Percentiles rank a stretch among this genome's conserved stretches.
Evolutionary conservation across 257 asterid species (phyloP).

Genomic region (Parsonsia alboflavescens): DNA sequence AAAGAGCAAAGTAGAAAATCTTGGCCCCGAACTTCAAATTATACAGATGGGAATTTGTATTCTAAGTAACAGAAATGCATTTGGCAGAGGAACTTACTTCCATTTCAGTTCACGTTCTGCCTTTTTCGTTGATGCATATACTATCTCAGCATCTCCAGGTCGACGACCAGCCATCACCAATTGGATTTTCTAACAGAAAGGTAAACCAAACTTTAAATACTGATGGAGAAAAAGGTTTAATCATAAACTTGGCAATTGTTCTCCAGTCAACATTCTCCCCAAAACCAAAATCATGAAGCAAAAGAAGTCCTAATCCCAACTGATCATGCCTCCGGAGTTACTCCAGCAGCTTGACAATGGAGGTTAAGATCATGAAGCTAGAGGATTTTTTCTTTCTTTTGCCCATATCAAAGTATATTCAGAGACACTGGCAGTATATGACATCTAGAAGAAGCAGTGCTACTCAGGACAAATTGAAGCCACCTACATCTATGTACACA

Average conservation of each 20-base stretch:
- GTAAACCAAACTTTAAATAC: background rate
- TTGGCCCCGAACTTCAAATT: too few species aligned
- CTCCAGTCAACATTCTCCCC: background rate
- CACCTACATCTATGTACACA: background rate
- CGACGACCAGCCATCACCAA: constrained; percentile 80
- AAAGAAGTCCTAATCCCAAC: background rate
- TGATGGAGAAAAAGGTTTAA: background rate
- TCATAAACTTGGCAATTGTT: background rate
- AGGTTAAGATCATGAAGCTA: background rate
- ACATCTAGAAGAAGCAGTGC: background rate
- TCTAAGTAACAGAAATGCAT: background rate
- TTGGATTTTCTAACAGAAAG: constrained; percentile 63
- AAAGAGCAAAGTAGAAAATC: background rate
- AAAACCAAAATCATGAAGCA: background rate
- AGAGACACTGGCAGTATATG: background rate
- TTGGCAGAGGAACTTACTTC: constrained; percentile 54
- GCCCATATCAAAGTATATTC: background rate
- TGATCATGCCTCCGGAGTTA: background rate
- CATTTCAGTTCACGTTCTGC: constrained; percentile 86
- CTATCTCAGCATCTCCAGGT: constrained; percentile 94
- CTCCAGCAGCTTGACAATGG: background rate
- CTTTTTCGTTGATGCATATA: constrained; percentile 78
- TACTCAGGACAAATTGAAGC: background rate
- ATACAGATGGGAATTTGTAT: too few species aligned
- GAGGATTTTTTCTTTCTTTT: background rate